Evolutionary conservation across 805 yeast species (phyloP), one percentile per base, ranked within the genome.

Genomic region (Cyberlindnera mycetangii): DNA sequence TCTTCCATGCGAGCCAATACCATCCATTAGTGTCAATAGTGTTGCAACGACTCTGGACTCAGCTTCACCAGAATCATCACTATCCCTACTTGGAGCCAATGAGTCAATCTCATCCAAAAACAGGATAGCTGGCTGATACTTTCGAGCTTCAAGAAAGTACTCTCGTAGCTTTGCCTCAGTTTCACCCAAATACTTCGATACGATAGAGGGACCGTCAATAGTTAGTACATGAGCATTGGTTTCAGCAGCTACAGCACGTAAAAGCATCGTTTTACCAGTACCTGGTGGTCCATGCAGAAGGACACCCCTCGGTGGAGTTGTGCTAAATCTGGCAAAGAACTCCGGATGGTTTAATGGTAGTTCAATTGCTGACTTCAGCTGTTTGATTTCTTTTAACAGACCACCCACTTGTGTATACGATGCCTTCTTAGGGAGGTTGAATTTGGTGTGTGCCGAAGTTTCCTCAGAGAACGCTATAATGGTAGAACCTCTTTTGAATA

Each of bases 281-380:
- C 99, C 99, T 3, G 98, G 93, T 3, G 97, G 96, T 0, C 99
- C 99, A 66, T 92, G 96, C 11, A 92, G 66, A 14, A 92, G 67
- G n/a, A 92, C 80, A 28, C 99, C 99, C 45, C 97, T 72, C 12
- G 97, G 97, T 8, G 99, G 97, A 8, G 83, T 74, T 16, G 89
- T 83, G n/a, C 92, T 89, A 68, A 92, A 93, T 43, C 85, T 80
- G 7, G 82, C 72, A 56, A 90, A 92, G 25, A 89, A 65, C 6
- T 75, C 73, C 0, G 97, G 96, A 45, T 79, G 79, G 48, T 82
- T 79, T 20, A 93, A 70, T 0, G 99, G 97, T 3, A 92, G 70
- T 42, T 85, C 85, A 8, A 90, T 79, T 0, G 90, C 79, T 7
- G 84, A 72, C 42, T 80, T 72, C 18, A 93, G 66, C 4, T 73